Base-by-base conservation (phyloP, 495 filamentous ascomycete species). In the Hyaloscypha bicolor region DNA sequence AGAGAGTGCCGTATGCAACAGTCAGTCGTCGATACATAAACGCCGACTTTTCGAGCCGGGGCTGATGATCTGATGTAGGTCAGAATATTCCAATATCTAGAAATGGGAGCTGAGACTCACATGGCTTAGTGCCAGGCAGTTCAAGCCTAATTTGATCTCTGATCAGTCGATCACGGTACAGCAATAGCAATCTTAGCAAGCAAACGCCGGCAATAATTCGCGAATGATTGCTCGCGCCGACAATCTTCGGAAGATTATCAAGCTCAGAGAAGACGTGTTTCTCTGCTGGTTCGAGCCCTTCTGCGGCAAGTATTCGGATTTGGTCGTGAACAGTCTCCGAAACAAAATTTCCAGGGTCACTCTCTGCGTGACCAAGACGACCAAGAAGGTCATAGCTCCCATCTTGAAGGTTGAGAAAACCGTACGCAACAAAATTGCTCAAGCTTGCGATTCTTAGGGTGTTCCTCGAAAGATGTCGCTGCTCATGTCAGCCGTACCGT, bases 271-370 rank as follows among this genome's bases (percentile, higher is more conserved):
- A 64, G 3, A 64, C 52, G 16, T 32, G 32, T 57, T 64, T 30
- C 52, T 64, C 62, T 11, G 35, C 62, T 19, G 30, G 29, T 19
- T 55, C 53, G 25, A 64, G 52, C 1, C 62, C 62, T 19, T 57
- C 53, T n/a, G 62, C 62, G 11, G 62, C 62, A 22, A 55, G 48
- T 19, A 64, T 16, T n/a, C 62, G 62, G 2, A 64, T 55, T 30
- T 64, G 62, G 16, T 64, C 62, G 62, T 64, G 62, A 21, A 64
- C 35, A 37, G 62, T 64, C 14, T 45, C 35, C 22, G 62, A 64
- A 21, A 64, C 52, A 30, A 56, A 64, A 19, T 25, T 30, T 35
- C 22, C 31, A 25, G 48, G 19, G 9, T 56, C 29, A 19, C 16
- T 19, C 9, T 16, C 25, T 37, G 33, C 30, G 31, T 2, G 30